phyloP scores from a whole-genome alignment of 805 yeast genomes.

The Saccharomyces paradoxus region DNA sequence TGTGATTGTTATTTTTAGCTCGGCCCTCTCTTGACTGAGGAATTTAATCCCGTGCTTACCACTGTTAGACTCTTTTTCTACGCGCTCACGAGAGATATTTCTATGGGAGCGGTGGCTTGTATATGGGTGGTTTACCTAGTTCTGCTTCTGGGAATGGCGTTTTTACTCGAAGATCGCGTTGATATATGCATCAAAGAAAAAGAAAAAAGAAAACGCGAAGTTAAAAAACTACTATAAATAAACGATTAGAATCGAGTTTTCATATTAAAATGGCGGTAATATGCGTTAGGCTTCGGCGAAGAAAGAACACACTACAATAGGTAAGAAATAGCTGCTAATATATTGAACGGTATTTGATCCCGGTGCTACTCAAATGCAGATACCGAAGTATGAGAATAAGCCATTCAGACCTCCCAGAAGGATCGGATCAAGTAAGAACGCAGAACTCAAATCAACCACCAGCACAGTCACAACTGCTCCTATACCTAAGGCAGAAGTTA shows the following conservation, averaged over 20 bases:
- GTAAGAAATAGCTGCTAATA: neutral
- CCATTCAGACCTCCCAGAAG: constrained; percentile 48
- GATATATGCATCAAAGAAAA: neutral
- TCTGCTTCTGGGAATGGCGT: neutral
- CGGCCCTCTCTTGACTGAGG: no score
- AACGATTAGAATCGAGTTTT: neutral
- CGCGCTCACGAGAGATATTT: neutral
- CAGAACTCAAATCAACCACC: neutral
- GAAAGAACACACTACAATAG: neutral
- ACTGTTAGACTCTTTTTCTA: no score
- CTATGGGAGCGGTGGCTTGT: neutral
- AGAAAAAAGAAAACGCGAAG: neutral
- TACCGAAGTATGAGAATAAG: constrained; percentile 33
- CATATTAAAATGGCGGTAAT: neutral
- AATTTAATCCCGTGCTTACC: no score
- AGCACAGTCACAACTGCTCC: neutral
- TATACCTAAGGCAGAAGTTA: neutral
- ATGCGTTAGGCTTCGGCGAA: neutral
- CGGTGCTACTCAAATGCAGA: constrained; percentile 9
- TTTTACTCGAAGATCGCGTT: neutral
- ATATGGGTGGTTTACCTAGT: neutral
- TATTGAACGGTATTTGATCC: neutral
- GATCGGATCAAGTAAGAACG: neutral
- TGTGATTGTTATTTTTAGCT: no score
- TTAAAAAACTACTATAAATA: neutral